These are phyloP conservation scores for Pleurotus sapidus DNA, from an alignment of 768 basidiomycete genomes.

Conservation along the genomic window DNA sequence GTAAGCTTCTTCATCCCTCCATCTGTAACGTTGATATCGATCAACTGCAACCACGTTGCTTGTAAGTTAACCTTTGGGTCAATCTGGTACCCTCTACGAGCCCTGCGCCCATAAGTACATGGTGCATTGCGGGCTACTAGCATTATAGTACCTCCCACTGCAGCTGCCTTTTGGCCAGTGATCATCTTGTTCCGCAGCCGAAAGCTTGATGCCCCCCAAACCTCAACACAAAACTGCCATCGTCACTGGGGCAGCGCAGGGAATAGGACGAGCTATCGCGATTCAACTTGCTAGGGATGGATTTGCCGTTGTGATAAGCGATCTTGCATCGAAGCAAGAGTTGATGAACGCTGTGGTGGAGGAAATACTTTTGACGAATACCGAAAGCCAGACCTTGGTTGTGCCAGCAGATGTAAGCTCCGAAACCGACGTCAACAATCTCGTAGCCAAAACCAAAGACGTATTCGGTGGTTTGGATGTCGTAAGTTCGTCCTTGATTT, in stretches of 20 bases:
- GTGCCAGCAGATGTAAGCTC: constrained; percentile 21
- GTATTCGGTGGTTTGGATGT: constrained; percentile 23
- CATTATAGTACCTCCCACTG: too few relatives aligned
- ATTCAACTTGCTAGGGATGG: constrained; percentile 30
- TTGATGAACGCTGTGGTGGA: constrained; percentile 18
- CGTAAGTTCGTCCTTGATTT: constrained; percentile 9
- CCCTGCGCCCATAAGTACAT: too few relatives aligned
- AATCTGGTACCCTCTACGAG: too few relatives aligned
- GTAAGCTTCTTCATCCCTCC: too few relatives aligned
- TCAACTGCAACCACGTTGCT: too few relatives aligned
- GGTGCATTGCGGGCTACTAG: too few relatives aligned
- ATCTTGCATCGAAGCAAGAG: constrained; percentile 18
- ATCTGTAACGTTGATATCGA: too few relatives aligned
- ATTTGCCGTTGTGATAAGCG: constrained; percentile 25
- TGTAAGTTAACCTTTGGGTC: too few relatives aligned
- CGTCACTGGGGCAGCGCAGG: constrained; percentile 30
- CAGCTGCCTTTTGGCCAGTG: too few relatives aligned
- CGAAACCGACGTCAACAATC: constrained; percentile 23
- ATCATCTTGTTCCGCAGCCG: too few relatives aligned
- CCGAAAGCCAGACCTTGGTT: constrained; percentile 16
- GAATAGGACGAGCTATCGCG: constrained; percentile 30
- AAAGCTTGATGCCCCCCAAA: not conserved
- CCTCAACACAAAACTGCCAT: constrained; percentile 15
- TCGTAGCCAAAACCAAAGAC: constrained; percentile 20
- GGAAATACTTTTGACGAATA: constrained; percentile 18